Evolutionary conservation across 352 stramenopile genomes (phyloP).

Genomic region (Phytophthora pini): DNA sequence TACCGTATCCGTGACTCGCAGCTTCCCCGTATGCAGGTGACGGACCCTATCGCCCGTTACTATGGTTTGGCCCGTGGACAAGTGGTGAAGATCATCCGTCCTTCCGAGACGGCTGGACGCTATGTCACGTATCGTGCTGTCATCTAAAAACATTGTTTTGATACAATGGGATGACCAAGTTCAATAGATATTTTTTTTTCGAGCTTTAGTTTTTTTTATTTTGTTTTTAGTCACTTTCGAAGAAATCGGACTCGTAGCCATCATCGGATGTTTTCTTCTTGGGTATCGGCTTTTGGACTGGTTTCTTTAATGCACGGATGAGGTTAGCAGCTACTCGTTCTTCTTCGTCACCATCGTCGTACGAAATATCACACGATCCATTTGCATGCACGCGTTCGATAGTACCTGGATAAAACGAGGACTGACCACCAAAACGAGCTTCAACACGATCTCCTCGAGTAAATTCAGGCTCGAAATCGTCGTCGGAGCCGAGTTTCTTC

Average conservation of each 20-base stretch:
- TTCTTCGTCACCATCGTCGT: conserved; percentile 81
- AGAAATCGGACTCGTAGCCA: conserved; percentile 64
- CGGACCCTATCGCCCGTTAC: conserved; percentile 99
- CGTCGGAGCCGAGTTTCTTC: conserved; percentile 26
- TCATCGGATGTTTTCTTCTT: conserved; percentile 20
- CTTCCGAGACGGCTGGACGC: conserved; percentile 98
- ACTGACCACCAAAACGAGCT: conserved; percentile 64
- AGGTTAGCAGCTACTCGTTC: conserved; percentile 50
- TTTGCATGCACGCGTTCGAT: conserved; percentile 64
- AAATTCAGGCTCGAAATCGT: conserved; percentile 62
- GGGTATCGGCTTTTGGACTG: neutral
- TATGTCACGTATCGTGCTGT: conserved; percentile 99
- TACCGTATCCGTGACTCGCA: conserved; percentile 99
- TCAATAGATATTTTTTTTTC: conserved; percentile 23
- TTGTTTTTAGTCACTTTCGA: conserved; percentile 57
- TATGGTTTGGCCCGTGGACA: conserved; percentile 96
- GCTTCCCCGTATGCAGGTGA: conserved; percentile 98
- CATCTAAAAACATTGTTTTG: conserved; percentile 81
- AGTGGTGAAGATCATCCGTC: conserved; percentile 99
- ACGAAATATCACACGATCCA: conserved; percentile 63
- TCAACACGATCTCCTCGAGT: conserved; percentile 63
- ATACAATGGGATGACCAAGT: neutral
- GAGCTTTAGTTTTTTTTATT: neutral
- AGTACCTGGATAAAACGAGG: conserved; percentile 52
- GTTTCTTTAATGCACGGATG: conserved; percentile 38